phyloP scores from a whole-genome alignment of 2,329 filamentous ascomycete genomes.

The Phialophora macrospora region DNA sequence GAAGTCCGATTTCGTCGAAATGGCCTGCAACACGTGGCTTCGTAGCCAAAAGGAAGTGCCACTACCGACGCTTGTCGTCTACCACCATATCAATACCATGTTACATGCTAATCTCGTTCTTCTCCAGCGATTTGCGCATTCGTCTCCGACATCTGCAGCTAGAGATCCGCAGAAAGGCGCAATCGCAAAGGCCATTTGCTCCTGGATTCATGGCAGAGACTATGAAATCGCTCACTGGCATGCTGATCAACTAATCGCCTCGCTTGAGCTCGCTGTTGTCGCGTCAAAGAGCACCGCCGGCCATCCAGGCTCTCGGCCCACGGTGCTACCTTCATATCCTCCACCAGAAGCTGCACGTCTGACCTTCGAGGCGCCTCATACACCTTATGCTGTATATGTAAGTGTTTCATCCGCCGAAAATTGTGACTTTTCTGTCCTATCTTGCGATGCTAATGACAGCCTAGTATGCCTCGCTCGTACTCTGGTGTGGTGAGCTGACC shows the following conservation, averaged over 20 bases:
- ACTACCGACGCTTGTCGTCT: constrained; percentile 15
- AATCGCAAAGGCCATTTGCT: constrained; percentile 16
- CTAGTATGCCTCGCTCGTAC: constrained; percentile 21
- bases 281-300: constrained; percentile 8
- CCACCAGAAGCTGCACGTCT: constrained; percentile 16
- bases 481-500: constrained; percentile 21
- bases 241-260: constrained; percentile 23
- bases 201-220: constrained; percentile 19
- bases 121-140: constrained; percentile 29
- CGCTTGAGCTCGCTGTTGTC: constrained; percentile 16
- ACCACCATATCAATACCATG: constrained; percentile 30
- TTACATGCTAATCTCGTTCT: constrained; percentile 25
- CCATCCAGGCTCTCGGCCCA: constrained; percentile 4
- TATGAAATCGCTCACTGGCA: constrained; percentile 28
- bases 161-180: constrained; percentile 25
- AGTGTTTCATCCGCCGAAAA: too few species aligned
- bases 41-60: constrained; percentile 3
- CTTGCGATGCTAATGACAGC: neutral
- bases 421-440: neutral
- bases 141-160: constrained; percentile 21
- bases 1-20: constrained; percentile 18
- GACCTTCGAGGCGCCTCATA: constrained; percentile 26
- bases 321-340: constrained; percentile 5
- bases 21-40: constrained; percentile 26
- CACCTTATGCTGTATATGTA: constrained; percentile 15